Percentiles rank a stretch among this genome's conserved stretches.
These are phyloP conservation scores for Chamaecrista fasciculata DNA, from an alignment of 306 rosid species.

Conservation along the genomic window DNA sequence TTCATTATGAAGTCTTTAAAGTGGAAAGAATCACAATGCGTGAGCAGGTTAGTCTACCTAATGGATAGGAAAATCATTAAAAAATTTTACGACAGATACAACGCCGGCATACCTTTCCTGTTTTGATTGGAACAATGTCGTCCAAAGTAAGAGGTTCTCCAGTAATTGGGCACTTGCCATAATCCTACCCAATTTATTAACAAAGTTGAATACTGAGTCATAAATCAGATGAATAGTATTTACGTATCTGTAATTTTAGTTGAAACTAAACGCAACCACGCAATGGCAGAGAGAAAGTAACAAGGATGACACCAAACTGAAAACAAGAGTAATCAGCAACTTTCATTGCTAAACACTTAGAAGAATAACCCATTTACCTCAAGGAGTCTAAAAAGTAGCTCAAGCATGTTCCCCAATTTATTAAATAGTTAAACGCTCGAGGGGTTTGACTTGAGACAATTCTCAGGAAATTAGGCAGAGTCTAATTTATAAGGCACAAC, in stretches of 20 bases:
- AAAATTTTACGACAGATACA: not conserved
- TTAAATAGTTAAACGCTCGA: not conserved
- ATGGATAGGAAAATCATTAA: not conserved
- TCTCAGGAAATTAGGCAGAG: not conserved
- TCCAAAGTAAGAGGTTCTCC: constrained; percentile 78
- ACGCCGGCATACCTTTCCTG: constrained; percentile 74
- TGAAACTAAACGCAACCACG: not conserved
- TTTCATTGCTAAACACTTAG: not conserved
- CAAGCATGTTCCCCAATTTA: not conserved
- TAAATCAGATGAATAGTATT: constrained; percentile 14
- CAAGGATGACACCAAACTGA: not conserved
- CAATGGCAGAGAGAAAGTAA: not conserved
- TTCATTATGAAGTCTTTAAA: constrained; percentile 7
- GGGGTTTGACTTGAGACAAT: not conserved
- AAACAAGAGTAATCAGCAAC: not conserved
- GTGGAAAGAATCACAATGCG: constrained; percentile 7
- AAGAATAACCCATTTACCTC: not conserved
- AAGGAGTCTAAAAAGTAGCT: not conserved
- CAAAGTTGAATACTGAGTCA: constrained; percentile 18
- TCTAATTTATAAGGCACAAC: not conserved
- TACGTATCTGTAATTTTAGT: not conserved
- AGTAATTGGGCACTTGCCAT: constrained; percentile 92
- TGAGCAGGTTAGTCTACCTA: not conserved
- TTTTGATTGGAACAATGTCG: constrained; percentile 77
- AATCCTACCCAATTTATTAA: constrained; percentile 56